A percentile compares a stretch with the other conserved stretches of the same genome.
These are phyloP conservation scores for Wolfiporia cocos DNA, from an alignment of 1,284 basidiomycete genomes.

Conservation along the genomic window DNA sequence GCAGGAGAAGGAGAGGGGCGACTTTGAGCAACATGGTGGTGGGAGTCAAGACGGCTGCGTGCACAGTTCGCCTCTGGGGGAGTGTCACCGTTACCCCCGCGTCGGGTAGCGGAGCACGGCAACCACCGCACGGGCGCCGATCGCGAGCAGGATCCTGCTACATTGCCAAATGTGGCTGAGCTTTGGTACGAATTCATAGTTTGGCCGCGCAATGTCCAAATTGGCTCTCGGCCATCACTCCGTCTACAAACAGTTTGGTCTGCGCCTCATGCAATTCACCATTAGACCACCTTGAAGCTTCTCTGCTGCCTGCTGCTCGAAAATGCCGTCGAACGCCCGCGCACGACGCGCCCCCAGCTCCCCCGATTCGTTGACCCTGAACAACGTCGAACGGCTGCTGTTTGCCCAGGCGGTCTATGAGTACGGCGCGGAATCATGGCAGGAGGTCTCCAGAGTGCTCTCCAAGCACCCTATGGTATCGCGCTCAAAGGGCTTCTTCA, in stretches of 20 bases:
- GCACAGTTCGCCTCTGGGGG: neutral
- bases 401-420: slow-evolving; percentile 84
- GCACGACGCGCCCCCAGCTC: slow-evolving; percentile 7
- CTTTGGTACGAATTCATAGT: no score
- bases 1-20: slow-evolving; percentile 50
- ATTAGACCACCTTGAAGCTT: neutral
- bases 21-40: slow-evolving; percentile 65
- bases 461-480: slow-evolving; percentile 60
- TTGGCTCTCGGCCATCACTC: no score
- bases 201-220: no score
- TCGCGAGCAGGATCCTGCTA: no score
- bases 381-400: slow-evolving; percentile 61
- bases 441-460: slow-evolving; percentile 59
- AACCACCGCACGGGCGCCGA: no score
- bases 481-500: slow-evolving; percentile 61
- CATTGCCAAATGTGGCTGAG: no score
- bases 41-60: slow-evolving; percentile 24
- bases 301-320: neutral
- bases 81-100: neutral
- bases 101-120: no score
- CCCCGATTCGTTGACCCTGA: slow-evolving; percentile 26
- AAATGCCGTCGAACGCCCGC: neutral
- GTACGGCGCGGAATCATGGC: slow-evolving; percentile 73
- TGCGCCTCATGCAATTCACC: neutral
- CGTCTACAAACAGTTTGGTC: no score